Base-by-base conservation (phyloP, 345 rosid genomes). In the Jatropha curcas region DNA sequence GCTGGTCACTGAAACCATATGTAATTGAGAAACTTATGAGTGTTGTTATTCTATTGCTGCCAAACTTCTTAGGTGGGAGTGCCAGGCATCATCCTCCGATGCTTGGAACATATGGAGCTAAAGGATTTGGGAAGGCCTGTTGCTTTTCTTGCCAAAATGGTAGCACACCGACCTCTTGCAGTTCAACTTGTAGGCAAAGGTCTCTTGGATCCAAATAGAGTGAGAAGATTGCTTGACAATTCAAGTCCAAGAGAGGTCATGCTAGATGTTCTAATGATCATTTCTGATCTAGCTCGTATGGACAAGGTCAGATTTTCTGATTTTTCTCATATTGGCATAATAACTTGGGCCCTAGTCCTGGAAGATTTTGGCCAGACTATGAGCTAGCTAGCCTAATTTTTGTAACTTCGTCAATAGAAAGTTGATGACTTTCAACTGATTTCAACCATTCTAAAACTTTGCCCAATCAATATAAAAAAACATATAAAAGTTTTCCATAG, bases 251-350 rank as follows among this genome's bases (percentile, higher is more conserved):
- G 76, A 78, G 99, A 95, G 80, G 96, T 85, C 80, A 75, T 79
- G 64, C 83, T 92, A 74, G 99, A 95, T 82, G 77, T 82, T 70
- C 61, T 95, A 90, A 95, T 91, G 97, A 92, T 92, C 55, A 78
- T 92, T 69, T 95, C 98, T 73, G 99, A 95, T 85, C 84, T 91
- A 61, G 92, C 98, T 34, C 92, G 97, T 24, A 91, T 91, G 99
- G 93, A 95, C 79, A 86, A 92, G 92, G 99, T 94, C 68, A 83
- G 86, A 17, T 73, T 83, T 63, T 52, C 16, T 35, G 13, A 28
- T 58, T 24, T 70, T n/a, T 43, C 48, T 53, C 33, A 52, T n/a
- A 55, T 63, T 63, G 31, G 43, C 13, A 14, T 41, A 64, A 43
- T 14, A 41, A 45, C 7, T 20, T 20, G n/a, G 11, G 45, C 45